Evolutionary conservation across 192 early-diverging fungal genomes (phyloP), one percentile per base, ranked within the genome.

Genomic region (Coemansia aciculifera): DNA sequence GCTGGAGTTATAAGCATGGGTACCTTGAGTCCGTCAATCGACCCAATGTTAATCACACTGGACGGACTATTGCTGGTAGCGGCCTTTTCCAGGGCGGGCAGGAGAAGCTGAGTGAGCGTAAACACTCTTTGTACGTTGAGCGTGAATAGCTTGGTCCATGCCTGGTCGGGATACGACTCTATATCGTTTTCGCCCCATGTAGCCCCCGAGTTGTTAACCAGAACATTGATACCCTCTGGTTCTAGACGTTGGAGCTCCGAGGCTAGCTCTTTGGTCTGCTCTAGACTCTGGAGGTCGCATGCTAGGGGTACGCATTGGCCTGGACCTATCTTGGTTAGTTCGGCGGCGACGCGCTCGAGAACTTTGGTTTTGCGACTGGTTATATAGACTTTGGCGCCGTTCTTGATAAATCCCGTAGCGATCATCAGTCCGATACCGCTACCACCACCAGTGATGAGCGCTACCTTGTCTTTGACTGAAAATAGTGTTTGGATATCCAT

Each of bases 351-450:
- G 48, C 85, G 71, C 29, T 89, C 86, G 44, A 87, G 85, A 1
- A 84, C 87, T 7, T 75, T 46, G 12, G 75, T 79, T 63, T 92
- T 94, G 66, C 96, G 87, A 32, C 90, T 91, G 38, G 91, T 89
- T 70, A 98, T 95, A 75, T 95, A 98, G 27, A 98, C 96, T 73
- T 85, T 90, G 63, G 92, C 93, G 13, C 95, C 95, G 85, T 92
- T 93, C 65, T 86, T 88, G 32, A 95, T 88, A 51, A 94, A 90
- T 21, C 90, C 91, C 59, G 87, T 64, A 11, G 85, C 71, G 42
- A 90, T 86, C 89, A 90, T 88, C 62, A 76, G 68, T 21, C 72
- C 69, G 23, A 77, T 69, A 36, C 87, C 88, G 34, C 86, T 80
- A 34, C 85, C 84, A 64, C 90, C 91, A 49, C 93, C 93, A 17